Percentiles rank a stretch among this genome's conserved stretches.
Conservation (phyloP, 306 rosid species). For the Cajanus cajan region DNA sequence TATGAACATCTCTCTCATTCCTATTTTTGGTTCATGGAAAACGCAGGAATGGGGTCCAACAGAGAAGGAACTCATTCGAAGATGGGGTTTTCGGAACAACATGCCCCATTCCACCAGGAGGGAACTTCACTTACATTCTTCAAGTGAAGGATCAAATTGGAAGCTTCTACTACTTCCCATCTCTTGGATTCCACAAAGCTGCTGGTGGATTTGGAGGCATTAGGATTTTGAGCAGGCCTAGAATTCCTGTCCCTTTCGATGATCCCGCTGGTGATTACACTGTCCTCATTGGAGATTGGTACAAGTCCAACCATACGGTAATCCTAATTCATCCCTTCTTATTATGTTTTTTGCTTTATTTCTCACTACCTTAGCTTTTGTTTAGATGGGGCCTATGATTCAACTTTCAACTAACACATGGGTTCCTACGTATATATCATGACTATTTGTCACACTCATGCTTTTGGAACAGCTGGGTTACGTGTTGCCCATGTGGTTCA, state of each 20-base stretch:
- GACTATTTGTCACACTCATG: neutral
- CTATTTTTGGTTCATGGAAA: neutral
- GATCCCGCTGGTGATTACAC: conserved; percentile 93
- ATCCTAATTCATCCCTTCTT: no score
- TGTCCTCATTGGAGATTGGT: conserved; percentile 92
- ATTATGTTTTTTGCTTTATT: no score
- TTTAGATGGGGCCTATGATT: neutral
- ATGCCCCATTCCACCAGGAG: conserved; percentile 92
- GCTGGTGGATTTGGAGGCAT: conserved; percentile 98
- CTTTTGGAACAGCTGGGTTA: no score
- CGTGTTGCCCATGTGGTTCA: neutral
- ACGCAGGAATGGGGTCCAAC: conserved; percentile 81
- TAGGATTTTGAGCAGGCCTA: conserved; percentile 89
- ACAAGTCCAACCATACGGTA: conserved; percentile 89
- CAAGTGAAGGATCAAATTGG: conserved; percentile 99
- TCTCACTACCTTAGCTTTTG: neutral
- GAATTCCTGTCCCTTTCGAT: conserved; percentile 88
- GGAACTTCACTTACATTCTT: conserved; percentile 88
- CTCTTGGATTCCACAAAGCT: conserved; percentile 94
- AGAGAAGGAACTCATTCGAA: conserved; percentile 85
- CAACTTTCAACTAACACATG: neutral
- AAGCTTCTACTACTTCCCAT: conserved; percentile 91
- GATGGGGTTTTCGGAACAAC: conserved; percentile 93
- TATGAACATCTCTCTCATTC: no score
- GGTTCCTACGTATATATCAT: neutral